Evolutionary conservation across 371 early-diverging fungal species (phyloP), one percentile per base, ranked within the genome.

Genomic region (Rhizopus delemar): DNA sequence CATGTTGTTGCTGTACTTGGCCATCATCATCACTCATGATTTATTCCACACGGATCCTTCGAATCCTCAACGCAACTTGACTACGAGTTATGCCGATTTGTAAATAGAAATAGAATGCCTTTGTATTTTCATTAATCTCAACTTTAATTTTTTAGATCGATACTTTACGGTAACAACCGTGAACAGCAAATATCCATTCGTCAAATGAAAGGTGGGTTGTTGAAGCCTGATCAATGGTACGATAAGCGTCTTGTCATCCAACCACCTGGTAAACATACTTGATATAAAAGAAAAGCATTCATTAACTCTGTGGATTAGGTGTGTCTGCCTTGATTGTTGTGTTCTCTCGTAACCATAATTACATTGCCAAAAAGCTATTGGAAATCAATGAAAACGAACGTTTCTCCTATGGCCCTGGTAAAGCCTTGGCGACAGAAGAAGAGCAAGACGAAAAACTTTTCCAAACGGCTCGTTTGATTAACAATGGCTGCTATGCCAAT

Each of bases 331-430:
- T 83, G 13, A 39, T 82, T 36, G 71, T 80, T 11, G 15, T 83
- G 5, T 83, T 83, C 56, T 76, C 78, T 3, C 69, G 84, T 28
- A 83, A 83, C 54, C 84, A 83, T 56, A 83, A 82, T 36, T 76
- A 68, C 56, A 82, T 83, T 62, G 82, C 82, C 9, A 57, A 75
- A 43, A 62, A 59, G 16, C 63, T 83, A 8, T 31, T 78, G n/a
- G 76, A 74, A 46, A 67, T 60, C n/a, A 79, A 79, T 57, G 76
- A 78, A 63, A 67, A 69, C 16, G 70, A 54, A 0, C 67, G 69
- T 3, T 81, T 81, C 52, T 74, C 74, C 1, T 73, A 67, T 45
- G 73, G 70, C 0, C 65, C 63, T n/a, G 68, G 68, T 15, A 66
- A 65, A 8, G 34, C 38, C 3, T 41, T 75, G 8, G 45, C 39